Base-by-base conservation (phyloP, 2,329 filamentous ascomycete species). In the Orbilia oligospora region DNA sequence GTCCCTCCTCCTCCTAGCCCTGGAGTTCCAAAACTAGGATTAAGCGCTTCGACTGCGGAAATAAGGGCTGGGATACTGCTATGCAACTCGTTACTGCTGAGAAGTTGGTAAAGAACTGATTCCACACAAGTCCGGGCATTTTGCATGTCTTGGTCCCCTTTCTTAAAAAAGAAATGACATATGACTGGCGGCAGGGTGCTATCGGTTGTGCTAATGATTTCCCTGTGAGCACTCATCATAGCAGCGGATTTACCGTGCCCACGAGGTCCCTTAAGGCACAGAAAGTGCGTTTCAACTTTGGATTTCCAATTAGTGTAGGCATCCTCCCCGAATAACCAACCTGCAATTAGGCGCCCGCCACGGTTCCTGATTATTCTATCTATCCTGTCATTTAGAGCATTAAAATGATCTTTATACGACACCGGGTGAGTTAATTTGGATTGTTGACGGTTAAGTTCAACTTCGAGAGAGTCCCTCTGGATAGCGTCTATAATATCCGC, bases 121-220 rank as follows among this genome's bases (percentile, higher is more conserved):
- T 70, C 53, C 4, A 76, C n/a, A 0, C 27, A 64, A 14, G 55
- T 48, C 5, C 56, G 44, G 16, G 71, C 33, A 1, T 16, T n/a
- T 46, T 76, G 55, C 0, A 76, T 69, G 36, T 69, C 64, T 14
- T 76, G 41, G 4, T 76, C 71, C 8, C 71, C 71, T 22, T 64
- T 69, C 24, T 76, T 76, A 41, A 76, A 76, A 33, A 76, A 76
- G 18, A 76, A 76, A 30, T 30, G 27, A 36, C 61, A 36, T 5
- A 56, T 55, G 1, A 18, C 16, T n/a, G 12, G 14, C n/a, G 16
- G 14, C 12, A 5, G 8, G 4, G 12, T n/a, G 2, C 16, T n/a
- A 14, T 16, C 8, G 5, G 3, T 46, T 46, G 5, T 18, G 5
- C 16, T n/a, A 18, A 18, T 5, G 3, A n/a, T 46, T 14, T 16